These are phyloP conservation scores for Aspergillus nomiae DNA, from an alignment of 2,329 filamentous ascomycete genomes.

Conservation along the genomic window DNA sequence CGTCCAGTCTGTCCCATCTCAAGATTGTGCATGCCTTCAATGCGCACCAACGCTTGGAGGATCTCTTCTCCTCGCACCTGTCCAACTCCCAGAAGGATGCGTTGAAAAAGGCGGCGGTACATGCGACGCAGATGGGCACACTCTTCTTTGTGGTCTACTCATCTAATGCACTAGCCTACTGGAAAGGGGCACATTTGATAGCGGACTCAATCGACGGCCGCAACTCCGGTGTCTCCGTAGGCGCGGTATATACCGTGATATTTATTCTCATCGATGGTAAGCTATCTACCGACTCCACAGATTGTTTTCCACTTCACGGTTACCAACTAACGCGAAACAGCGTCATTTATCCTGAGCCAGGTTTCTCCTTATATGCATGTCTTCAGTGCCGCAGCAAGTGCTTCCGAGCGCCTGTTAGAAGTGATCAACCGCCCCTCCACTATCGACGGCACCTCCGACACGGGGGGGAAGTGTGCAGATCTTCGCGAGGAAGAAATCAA, in stretches of 20 bases:
- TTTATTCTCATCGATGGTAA: slow-evolving; percentile 38
- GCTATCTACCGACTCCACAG: too few species aligned
- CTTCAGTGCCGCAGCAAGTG: slow-evolving; percentile 51
- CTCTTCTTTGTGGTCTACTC: slow-evolving; percentile 69
- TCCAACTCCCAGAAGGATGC: slow-evolving; percentile 53
- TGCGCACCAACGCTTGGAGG: slow-evolving; percentile 60
- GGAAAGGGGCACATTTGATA: slow-evolving; percentile 64
- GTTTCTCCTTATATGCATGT: slow-evolving; percentile 46
- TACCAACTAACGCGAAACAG: slow-evolving; percentile 7
- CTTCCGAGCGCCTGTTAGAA: slow-evolving; percentile 59
- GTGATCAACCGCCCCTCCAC: slow-evolving; percentile 58
- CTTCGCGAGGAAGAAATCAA: slow-evolving; percentile 29
- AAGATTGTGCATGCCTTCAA: slow-evolving; percentile 65
- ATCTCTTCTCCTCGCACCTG: slow-evolving; percentile 58
- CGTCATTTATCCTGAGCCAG: slow-evolving; percentile 41
- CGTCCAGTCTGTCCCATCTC: slow-evolving; percentile 62
- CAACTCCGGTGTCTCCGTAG: slow-evolving; percentile 29
- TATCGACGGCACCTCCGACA: slow-evolving; percentile 45
- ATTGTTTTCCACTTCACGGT: too few species aligned
- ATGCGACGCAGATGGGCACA: slow-evolving; percentile 60
- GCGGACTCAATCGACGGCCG: slow-evolving; percentile 32
- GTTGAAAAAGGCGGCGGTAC: slow-evolving; percentile 59
- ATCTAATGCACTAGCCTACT: slow-evolving; percentile 67
- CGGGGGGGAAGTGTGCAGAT: slow-evolving; percentile 25
- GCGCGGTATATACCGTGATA: slow-evolving; percentile 41